Evolutionary conservation across 306 rosid genomes (phyloP), one percentile per base, ranked within the genome.

Genomic region (Oemleria cerasiformis): DNA sequence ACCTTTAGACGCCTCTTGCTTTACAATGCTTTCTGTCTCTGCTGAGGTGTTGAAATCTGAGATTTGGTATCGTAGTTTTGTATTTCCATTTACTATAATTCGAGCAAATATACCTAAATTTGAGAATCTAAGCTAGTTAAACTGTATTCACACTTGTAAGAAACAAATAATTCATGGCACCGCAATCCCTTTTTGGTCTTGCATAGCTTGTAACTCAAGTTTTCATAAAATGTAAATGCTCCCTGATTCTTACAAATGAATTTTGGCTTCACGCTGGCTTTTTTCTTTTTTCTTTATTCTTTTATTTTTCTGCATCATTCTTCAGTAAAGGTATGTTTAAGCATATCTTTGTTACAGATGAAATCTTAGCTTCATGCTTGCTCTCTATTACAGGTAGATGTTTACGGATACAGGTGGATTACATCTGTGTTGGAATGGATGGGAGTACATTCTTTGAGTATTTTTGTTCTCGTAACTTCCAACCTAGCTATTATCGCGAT

Each of bases 371-470:
- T 30, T 63, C 9, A 58, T 85, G 10, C 63, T 40, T 38, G 21
- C 54, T 71, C 21, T 68, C 66, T 74, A 4, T 39, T 84, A 81
- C 85, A 93, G 98, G 88, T 93, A 60, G 97, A 90, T 79, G 86
- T 87, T 73, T 54, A 83, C 12, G 87, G 89, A 17, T 70, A 81
- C 66, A 80, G 92, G 71, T 75, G 86, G 72, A 17, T 84, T 58
- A 84, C 98, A 39, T 82, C 41, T 70, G 72, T 73, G 76, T 70
- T 88, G 72, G 96, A 93, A 70, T 93, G 98, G 98, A 87, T 88
- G 90, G 98, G 98, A 84, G 82, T 81, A 70, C 96, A 90, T 81
- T 68, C 98, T 11, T 71, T 93, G 77, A 81, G 87, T 70, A 88
- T 90, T 68, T 93, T 88, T 71, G 84, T 90, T 47, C 49, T 93